Conservation (phyloP, 352 stramenopile species). For the Blastocystis sp. region DNA sequence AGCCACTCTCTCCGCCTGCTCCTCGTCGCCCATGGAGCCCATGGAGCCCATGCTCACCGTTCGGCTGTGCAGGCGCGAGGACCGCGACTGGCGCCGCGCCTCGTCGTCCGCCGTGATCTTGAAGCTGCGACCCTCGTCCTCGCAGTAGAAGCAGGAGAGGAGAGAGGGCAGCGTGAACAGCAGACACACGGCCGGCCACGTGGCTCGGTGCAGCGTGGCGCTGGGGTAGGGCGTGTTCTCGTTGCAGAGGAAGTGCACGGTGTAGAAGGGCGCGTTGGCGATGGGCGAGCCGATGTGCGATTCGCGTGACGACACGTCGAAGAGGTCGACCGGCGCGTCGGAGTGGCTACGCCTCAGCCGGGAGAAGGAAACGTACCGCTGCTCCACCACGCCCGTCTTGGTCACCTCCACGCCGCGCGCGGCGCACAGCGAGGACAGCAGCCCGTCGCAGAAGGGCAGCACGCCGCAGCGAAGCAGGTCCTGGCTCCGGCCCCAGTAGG, state of each 20-base stretch:
- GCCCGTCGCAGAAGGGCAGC: conserved; percentile 31
- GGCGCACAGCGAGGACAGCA: conserved; percentile 16
- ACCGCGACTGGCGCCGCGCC: not conserved
- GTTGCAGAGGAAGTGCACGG: conserved; percentile 60
- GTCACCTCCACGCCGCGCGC: conserved; percentile 6
- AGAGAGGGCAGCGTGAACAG: conserved; percentile 62
- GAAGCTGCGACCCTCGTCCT: conserved; percentile 68
- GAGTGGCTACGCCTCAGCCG: not conserved
- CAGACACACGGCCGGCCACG: conserved; percentile 70
- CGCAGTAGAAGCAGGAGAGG: conserved; percentile 49
- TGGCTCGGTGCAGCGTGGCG: conserved; percentile 63
- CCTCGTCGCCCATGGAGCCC: not conserved
- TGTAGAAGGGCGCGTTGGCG: conserved; percentile 40
- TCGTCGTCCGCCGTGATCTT: conserved; percentile 53
- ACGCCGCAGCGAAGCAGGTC: conserved; percentile 29
- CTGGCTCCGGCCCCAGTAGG: conserved; percentile 43
- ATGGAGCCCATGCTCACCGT: not conserved
- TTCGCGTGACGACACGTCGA: not conserved
- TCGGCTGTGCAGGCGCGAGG: not conserved
- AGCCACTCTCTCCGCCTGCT: not conserved
- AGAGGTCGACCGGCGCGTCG: not conserved
- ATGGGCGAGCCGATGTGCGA: conserved; percentile 24
- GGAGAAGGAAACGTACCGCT: not conserved
- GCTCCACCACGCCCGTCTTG: conserved; percentile 37
- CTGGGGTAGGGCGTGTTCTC: conserved; percentile 68